phyloP scores from a whole-genome alignment of 148 eudicot species.

The Dianthus caryophyllus region DNA sequence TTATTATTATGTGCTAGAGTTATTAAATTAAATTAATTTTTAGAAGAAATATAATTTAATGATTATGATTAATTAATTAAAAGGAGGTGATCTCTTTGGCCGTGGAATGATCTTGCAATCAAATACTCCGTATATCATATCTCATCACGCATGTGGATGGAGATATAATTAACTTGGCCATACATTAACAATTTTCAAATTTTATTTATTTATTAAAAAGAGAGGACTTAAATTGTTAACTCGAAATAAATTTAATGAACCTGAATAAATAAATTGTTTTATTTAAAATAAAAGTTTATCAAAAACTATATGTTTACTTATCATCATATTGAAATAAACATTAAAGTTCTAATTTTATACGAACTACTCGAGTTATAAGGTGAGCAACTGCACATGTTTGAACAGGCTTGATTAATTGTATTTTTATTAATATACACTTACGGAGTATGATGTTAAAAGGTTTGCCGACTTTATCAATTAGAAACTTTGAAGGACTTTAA shows the following conservation, averaged over 20 bases:
- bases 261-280: too few relatives aligned
- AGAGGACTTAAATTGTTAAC: not conserved
- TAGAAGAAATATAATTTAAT: conserved; percentile 11
- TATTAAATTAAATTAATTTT: not conserved
- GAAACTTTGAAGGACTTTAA: too few relatives aligned
- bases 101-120: conserved; percentile 35
- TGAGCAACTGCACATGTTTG: too few relatives aligned
- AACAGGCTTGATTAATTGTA: too few relatives aligned
- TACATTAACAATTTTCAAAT: not conserved
- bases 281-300: too few relatives aligned
- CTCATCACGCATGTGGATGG: conserved; percentile 25
- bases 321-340: too few relatives aligned
- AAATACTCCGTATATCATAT: conserved; percentile 12
- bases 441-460: too few relatives aligned
- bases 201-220: not conserved
- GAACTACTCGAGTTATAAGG: too few relatives aligned
- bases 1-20: conserved; percentile 1
- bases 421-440: too few relatives aligned
- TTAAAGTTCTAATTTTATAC: too few relatives aligned
- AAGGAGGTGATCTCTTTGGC: conserved; percentile 19
- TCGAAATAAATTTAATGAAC: not conserved
- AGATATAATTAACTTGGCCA: conserved; percentile 17
- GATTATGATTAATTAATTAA: conserved; percentile 33
- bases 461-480: too few relatives aligned
- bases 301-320: too few relatives aligned